These are phyloP conservation scores for Saccharomyces paradoxus DNA, from an alignment of 805 yeast species.

Conservation along the genomic window DNA sequence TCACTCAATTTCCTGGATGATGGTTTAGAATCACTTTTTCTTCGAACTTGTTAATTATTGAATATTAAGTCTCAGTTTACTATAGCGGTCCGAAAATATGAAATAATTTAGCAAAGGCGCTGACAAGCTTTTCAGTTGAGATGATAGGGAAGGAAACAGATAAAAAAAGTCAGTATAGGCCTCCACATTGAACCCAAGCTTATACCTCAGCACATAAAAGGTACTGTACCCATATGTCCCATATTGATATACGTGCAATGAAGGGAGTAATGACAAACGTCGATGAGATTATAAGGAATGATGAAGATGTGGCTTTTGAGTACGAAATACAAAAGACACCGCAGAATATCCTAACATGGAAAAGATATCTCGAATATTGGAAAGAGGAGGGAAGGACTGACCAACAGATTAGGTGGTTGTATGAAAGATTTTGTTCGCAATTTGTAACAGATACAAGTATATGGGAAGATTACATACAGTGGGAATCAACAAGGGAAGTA, in stretches of 20 bases:
- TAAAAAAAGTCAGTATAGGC: neutral
- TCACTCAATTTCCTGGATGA: neutral
- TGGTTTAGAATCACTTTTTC: constrained; percentile 1
- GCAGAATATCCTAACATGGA: constrained; percentile 36
- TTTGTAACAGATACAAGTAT: constrained; percentile 11
- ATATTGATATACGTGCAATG: neutral
- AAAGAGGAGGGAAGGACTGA: constrained; percentile 5
- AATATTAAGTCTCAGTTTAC: neutral
- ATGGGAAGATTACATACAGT: constrained; percentile 36
- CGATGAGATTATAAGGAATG: constrained; percentile 12
- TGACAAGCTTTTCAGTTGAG: neutral
- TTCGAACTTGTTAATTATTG: constrained; percentile 3
- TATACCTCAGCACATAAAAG: neutral
- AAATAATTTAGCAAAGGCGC: neutral
- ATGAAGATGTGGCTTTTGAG: constrained; percentile 39
- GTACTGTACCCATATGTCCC: neutral
- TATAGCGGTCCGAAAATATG: neutral
- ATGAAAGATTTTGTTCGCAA: constrained; percentile 33
- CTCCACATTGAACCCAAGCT: neutral
- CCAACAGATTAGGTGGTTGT: constrained; percentile 19
- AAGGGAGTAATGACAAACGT: neutral
- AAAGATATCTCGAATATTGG: constrained; percentile 31
- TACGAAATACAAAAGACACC: constrained; percentile 36
- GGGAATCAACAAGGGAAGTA: constrained; percentile 34
- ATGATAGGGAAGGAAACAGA: neutral